Evolutionary conservation across 2,329 filamentous ascomycete genomes (phyloP), one percentile per base, ranked within the genome.

Genomic region (Aspergillus ochraceus): DNA sequence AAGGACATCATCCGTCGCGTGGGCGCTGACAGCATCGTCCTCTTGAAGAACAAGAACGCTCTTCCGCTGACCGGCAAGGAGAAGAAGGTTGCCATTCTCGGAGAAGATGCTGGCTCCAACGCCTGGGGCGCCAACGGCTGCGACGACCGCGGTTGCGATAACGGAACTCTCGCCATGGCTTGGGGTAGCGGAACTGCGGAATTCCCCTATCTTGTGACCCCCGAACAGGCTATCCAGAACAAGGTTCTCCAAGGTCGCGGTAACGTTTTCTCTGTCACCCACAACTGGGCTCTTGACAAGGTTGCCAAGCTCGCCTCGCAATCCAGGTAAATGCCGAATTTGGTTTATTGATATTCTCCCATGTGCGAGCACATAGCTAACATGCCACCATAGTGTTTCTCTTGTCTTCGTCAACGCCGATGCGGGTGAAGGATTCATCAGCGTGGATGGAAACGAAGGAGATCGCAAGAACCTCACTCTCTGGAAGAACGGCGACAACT

Each of bases 391-490:
- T 49, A 74, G 78, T 54, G 80, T 83, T 24, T 79, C 84, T 22
- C 84, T 99, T 47, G 92, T 97, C 11, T 98, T 98, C 68, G 93
- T 91, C 70, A 97, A 97, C 66, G 88, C 92, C 14, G 84, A 93
- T 72, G 86, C 89, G 3, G 94, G 94, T 55, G 95, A 98, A 77
- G 92, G 91, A 6, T 97, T 86, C 78, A 92, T 98, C 70, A 83
- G 79, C 29, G 85, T 96, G 1, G 94, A 93, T 63, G 89, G 86
- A 56, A 97, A 97, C 73, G 80, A 83, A 60, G 95, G 95, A 59
- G 94, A 98, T 75, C 89, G 95, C 55, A 92, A 93, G 70, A 97
- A 99, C 77, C 82, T 99, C 42, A 97, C 92, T 0, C 81, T 97
- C 0, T 98, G 94, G 94, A 83, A 88, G 61, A 84, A 88, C 60